Evolutionary conservation across 352 stramenopile genomes (phyloP), one percentile per base, ranked within the genome.

Genomic region (Phytopythium vexans): DNA sequence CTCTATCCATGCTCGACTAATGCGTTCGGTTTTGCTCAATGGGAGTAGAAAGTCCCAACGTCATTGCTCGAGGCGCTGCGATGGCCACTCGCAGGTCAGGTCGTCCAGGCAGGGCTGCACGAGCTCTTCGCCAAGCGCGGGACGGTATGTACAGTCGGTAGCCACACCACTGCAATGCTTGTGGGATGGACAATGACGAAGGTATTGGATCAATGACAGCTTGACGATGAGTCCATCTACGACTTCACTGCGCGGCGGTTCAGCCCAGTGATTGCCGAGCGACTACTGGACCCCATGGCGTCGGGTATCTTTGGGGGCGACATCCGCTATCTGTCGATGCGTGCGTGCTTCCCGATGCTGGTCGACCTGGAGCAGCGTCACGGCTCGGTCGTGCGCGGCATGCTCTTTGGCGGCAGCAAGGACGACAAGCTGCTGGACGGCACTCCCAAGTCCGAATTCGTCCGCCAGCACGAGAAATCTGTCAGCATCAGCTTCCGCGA

Each of bases 281-380:
- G 65, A 3, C 71, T 96, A 33, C 55, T 93, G 50, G 87, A 96
- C 56, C 80, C 87, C 8, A 76, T 96, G 54, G 61, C 69, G 5
- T 93, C 82, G 5, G 87, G 87, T 4, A 96, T 96, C 63, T 96
- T 93, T 55, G 83, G 80, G n/a, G 87, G 87, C 33, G 82, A 95
- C 52, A 89, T 93, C 57, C 66, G 64, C 36, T 56, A 86, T 10
- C 67, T 96, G 32, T 94, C 84, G 5, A 70, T 95, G 51, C 74
- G 76, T 31, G 75, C 85, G 35, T 96, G 87, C 61, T 93, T 96
- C 49, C 63, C 70, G 7, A 66, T 93, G 70, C 67, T 96, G 12
- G 56, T 72, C 41, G 78, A 95, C n/a, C 49, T 95, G 21, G 87
- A 96, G 65, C 70, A 77, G 42, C 37, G 80, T 10, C 59, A 94